Conservation (phyloP, 495 filamentous ascomycete genomes). For the Astrocystis sublimbata region DNA sequence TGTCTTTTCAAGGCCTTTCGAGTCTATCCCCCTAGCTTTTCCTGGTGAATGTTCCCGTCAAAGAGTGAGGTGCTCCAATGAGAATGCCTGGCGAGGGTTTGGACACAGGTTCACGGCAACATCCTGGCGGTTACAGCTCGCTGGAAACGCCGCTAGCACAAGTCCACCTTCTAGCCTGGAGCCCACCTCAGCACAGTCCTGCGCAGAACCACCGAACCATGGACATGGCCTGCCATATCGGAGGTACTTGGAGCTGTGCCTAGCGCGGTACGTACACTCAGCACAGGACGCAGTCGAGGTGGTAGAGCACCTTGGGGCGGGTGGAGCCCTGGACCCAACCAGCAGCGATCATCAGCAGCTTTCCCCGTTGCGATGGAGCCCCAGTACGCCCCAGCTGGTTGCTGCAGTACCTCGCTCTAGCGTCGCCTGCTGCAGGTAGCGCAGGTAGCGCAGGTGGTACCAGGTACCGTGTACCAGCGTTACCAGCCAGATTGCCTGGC, state of each 20-base stretch:
- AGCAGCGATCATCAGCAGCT: conserved; percentile 6
- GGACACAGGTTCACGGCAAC: no score
- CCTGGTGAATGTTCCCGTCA: neutral
- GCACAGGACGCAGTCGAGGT: no score
- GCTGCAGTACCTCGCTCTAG: conserved; percentile 1
- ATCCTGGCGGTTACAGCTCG: conserved; percentile 3
- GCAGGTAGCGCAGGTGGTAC: neutral
- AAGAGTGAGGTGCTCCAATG: neutral
- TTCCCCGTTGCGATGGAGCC: conserved; percentile 3
- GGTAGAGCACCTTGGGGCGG: no score
- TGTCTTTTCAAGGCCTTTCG: neutral
- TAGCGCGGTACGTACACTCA: no score
- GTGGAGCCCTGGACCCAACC: conserved; percentile 3
- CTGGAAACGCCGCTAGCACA: conserved; percentile 14
- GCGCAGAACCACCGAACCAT: no score
- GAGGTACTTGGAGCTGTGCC: no score
- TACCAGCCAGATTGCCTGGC: conserved; percentile 15
- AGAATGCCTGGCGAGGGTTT: neutral
- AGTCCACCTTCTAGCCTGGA: neutral
- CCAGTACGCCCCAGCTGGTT: neutral
- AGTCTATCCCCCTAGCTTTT: no score
- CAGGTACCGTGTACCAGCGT: neutral
- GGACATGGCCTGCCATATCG: conserved; percentile 19
- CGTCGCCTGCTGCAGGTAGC: neutral
- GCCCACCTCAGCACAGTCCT: neutral